phyloP scores from a whole-genome alignment of 371 early-diverging fungal species.

The Neoconidiobolus thromboides region DNA sequence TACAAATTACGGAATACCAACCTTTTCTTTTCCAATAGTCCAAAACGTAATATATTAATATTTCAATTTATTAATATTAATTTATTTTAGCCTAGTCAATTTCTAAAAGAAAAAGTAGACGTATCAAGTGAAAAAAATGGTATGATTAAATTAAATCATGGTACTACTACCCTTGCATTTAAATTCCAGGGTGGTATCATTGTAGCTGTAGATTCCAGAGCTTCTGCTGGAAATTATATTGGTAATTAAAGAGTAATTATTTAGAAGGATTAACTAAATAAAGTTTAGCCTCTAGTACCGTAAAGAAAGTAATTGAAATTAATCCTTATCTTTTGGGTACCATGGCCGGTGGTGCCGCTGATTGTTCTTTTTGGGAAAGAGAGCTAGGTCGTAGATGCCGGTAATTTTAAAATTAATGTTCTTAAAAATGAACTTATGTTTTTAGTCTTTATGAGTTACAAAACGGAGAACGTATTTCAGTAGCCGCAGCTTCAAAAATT shows the following conservation, averaged over 20 bases:
- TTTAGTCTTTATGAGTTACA: constrained; percentile 79
- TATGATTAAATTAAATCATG: constrained; percentile 79
- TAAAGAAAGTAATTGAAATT: constrained; percentile 99
- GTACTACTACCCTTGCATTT: constrained; percentile 99
- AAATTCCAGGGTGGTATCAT: constrained; percentile 94
- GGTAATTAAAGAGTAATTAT: constrained; percentile 23
- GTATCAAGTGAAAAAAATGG: constrained; percentile 30
- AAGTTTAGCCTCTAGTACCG: constrained; percentile 77
- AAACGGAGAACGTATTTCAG: constrained; percentile 96
- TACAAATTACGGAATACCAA: not conserved
- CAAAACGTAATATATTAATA: not conserved
- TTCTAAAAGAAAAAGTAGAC: constrained; percentile 36
- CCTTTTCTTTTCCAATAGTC: not conserved
- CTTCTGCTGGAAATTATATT: constrained; percentile 96
- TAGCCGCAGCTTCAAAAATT: constrained; percentile 96
- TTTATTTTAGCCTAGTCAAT: constrained; percentile 32
- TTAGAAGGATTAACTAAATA: not conserved
- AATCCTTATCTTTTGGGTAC: constrained; percentile 98
- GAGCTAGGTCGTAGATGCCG: constrained; percentile 93
- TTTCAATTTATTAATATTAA: not conserved
- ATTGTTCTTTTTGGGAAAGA: constrained; percentile 99
- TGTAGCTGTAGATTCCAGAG: constrained; percentile 98
- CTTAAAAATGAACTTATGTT: not conserved
- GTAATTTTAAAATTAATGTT: constrained; percentile 8
- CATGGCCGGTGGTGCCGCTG: constrained; percentile 99